Base-by-base conservation (phyloP, 2,329 filamentous ascomycete genomes). In the Diplodia scrobiculata region DNA sequence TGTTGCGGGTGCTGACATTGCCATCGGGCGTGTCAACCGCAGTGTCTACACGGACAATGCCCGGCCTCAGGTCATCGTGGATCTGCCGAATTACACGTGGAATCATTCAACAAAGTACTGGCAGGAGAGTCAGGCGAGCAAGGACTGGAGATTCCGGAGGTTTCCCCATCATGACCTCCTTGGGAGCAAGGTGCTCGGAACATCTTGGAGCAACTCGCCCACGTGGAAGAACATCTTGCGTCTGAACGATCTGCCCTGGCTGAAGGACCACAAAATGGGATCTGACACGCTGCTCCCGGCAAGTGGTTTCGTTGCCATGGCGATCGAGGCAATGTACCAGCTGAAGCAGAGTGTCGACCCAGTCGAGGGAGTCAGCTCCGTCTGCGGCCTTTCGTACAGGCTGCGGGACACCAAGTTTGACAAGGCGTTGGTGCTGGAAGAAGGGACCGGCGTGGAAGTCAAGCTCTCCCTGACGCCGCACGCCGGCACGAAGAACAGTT, bases 161-260 rank as follows among this genome's bases (percentile, higher is more conserved):
- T 64, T 66, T 48, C 59, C 67, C 1, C 58, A 66, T 54, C 73
- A 76, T 62, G 70, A 72, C 66, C 54, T 75, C 55, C 19, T 74
- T 0, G 72, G 71, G 5, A 45, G 51, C 1, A 73, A 73, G 1
- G 65, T 73, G 29, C 64, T 71, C 29, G 78, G 79, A 66, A 72
- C 72, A 38, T 66, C 71, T 7, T 67, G 70, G 11, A 36, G 73
- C 25, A 32, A 14, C 0, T 71, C 78, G 9, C 79, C 80, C 0
- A 60, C 67, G 0, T 85, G 80, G 79, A 71, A 79, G 0, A 81
- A 80, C 51, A 53, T 80, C 1, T 68, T 84, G 0, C 71, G 73
- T 1, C 65, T 79, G 0, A 71, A 73, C 0, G 75, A 83, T 32
- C 66, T 78, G 0, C 77, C 80, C 0, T 85, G 83, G 83, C 63